Percentiles rank a stretch among this genome's conserved stretches.
Conservation (phyloP, 106 monocot genomes). For the Acorus gramineus region DNA sequence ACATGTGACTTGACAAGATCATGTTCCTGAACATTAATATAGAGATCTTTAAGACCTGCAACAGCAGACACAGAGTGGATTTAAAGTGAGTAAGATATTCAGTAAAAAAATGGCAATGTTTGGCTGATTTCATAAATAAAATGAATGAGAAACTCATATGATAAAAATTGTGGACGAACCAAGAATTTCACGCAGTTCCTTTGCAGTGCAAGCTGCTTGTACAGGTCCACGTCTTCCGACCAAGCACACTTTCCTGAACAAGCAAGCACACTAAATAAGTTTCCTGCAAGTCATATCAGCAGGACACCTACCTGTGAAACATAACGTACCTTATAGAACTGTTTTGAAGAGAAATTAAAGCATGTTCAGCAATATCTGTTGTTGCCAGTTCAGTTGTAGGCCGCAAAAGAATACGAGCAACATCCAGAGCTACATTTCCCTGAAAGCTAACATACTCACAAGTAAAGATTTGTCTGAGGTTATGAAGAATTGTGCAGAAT, state of each 20-base stretch:
- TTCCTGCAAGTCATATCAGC: no score
- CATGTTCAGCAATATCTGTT: conserved; percentile 87
- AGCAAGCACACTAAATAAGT: background rate
- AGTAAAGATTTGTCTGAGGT: background rate
- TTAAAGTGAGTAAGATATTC: no score
- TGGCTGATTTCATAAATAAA: no score
- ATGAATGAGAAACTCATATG: no score
- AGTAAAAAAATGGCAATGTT: no score
- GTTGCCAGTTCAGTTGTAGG: conserved; percentile 50
- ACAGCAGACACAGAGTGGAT: background rate
- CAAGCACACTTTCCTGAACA: conserved; percentile 66
- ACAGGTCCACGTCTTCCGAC: conserved; percentile 92
- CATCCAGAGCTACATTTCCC: conserved; percentile 99
- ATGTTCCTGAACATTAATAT: conserved; percentile 52
- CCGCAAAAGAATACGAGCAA: conserved; percentile 85
- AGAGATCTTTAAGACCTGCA: conserved; percentile 64
- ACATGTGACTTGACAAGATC: conserved; percentile 51
- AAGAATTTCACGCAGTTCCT: conserved; percentile 93
- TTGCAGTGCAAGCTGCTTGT: conserved; percentile 96
- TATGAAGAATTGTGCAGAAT: no score
- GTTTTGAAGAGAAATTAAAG: conserved; percentile 52
- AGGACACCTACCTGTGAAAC: background rate
- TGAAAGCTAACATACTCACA: conserved; percentile 14
- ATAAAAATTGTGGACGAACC: conserved; percentile 16
- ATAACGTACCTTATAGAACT: conserved; percentile 75